A percentile compares a stretch with the other conserved stretches of the same genome.
Conservation (phyloP, 495 filamentous ascomycete species). For the Aspergillus funiculosus region DNA sequence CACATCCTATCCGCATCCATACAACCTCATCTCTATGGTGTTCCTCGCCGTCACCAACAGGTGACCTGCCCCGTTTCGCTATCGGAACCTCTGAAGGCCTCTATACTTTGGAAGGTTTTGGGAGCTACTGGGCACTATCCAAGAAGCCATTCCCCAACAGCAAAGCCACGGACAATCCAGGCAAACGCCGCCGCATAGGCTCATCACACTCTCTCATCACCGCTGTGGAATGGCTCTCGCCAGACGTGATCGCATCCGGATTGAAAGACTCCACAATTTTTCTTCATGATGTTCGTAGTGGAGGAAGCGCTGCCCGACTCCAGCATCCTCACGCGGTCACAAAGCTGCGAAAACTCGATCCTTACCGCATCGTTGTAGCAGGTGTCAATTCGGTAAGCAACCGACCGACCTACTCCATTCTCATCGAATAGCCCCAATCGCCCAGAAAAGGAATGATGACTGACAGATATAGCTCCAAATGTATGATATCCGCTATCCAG, state of each 20-base stretch:
- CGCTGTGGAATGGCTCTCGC: conserved; percentile 39
- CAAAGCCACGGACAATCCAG: conserved; percentile 9
- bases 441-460: not conserved
- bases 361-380: conserved; percentile 32
- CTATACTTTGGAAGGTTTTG: conserved; percentile 29
- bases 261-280: conserved; percentile 34
- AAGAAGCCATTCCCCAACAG: conserved; percentile 30
- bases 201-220: conserved; percentile 31
- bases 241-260: conserved; percentile 34
- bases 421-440: not conserved
- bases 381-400: conserved; percentile 34
- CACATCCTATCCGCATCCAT: conserved; percentile 28
- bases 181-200: conserved; percentile 19
- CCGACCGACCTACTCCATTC: not conserved
- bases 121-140: conserved; percentile 29
- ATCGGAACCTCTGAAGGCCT: conserved; percentile 41
- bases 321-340: conserved; percentile 32
- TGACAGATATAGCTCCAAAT: conserved; percentile 31
- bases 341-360: conserved; percentile 36
- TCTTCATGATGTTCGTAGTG: conserved; percentile 35
- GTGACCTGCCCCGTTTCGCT: conserved; percentile 30
- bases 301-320: conserved; percentile 29
- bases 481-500: conserved; percentile 41
- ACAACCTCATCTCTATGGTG: conserved; percentile 32
- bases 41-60: conserved; percentile 31